phyloP scores from a whole-genome alignment of 371 early-diverging fungal genomes.

The Spiromyces aspiralis region DNA sequence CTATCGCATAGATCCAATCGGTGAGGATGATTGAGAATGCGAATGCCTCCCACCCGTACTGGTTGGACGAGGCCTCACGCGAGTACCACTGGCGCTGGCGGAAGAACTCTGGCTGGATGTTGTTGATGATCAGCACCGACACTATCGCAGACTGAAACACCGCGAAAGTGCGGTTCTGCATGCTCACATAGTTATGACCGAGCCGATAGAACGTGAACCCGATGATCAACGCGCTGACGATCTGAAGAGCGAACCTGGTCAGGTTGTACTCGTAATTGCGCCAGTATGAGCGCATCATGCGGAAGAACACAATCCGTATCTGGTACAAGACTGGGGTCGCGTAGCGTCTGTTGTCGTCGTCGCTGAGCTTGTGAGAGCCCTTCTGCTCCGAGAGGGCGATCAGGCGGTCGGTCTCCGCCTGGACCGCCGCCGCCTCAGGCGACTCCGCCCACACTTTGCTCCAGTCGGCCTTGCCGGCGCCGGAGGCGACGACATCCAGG shows the following conservation, averaged over 20 bases:
- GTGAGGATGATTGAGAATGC: constrained; percentile 42
- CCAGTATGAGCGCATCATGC: constrained; percentile 38
- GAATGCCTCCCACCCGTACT: constrained; percentile 55
- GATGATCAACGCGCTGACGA: constrained; percentile 30
- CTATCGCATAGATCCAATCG: constrained; percentile 33
- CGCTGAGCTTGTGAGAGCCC: constrained; percentile 8
- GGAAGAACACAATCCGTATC: constrained; percentile 26
- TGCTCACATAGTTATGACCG: constrained; percentile 33
- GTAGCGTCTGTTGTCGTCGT: constrained; percentile 7
- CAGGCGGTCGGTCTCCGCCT: constrained; percentile 14
- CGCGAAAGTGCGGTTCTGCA: constrained; percentile 54
- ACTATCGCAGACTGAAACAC: constrained; percentile 50
- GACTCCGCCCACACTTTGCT: constrained; percentile 32
- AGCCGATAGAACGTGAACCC: constrained; percentile 62
- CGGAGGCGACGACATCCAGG: constrained; percentile 34
- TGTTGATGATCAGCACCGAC: constrained; percentile 45
- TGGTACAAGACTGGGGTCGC: constrained; percentile 26
- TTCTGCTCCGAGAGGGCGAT: constrained; percentile 15
- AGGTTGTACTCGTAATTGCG: constrained; percentile 39
- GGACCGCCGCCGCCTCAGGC: constrained; percentile 4
- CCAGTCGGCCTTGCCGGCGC: constrained; percentile 32
- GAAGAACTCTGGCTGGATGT: constrained; percentile 55
- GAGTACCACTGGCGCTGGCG: constrained; percentile 50
- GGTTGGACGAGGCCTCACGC: constrained; percentile 49
- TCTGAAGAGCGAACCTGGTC: constrained; percentile 29